phyloP scores from a whole-genome alignment of 2,329 filamentous ascomycete genomes.

The Fusarium coicis region DNA sequence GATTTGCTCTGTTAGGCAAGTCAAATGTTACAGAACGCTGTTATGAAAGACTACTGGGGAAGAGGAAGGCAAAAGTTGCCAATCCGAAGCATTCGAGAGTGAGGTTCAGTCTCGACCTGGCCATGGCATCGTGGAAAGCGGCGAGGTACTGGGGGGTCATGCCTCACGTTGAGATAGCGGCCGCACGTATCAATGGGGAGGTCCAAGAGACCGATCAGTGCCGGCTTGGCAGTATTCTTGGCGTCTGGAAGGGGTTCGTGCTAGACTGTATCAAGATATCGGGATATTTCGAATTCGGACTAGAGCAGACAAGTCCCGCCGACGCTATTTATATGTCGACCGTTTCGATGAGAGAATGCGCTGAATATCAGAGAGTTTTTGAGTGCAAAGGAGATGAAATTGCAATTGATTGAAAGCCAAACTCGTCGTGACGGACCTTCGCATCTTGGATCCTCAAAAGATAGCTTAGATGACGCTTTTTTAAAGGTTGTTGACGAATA shows the following conservation, averaged over 20 bases:
- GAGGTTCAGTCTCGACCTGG: not conserved
- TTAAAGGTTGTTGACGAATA: conserved; percentile 10
- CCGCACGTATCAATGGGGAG: not conserved
- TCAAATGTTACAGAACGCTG: not conserved
- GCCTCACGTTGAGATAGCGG: not conserved
- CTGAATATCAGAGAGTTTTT: not conserved
- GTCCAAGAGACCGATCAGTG: not conserved
- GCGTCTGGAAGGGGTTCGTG: not conserved
- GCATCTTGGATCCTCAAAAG: fast-evolving
- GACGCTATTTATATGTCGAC: not conserved
- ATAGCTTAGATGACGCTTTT: conserved; percentile 8
- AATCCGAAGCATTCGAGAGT: not conserved
- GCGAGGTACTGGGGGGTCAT: not conserved
- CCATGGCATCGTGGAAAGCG: not conserved
- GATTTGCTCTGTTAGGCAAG: not conserved
- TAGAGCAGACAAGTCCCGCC: not conserved
- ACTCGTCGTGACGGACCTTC: fast-evolving
- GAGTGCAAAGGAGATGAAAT: not conserved
- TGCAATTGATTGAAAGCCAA: not conserved
- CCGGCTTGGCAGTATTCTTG: conserved; percentile 1
- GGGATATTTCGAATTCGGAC: not conserved
- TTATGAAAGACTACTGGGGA: not conserved
- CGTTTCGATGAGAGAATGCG: not conserved
- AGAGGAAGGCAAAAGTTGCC: not conserved
- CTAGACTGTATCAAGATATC: not conserved